A percentile compares a stretch with the other conserved stretches of the same genome.
These are phyloP conservation scores for Ogataea glucozyma DNA, from an alignment of 805 yeast genomes.

Conservation along the genomic window DNA sequence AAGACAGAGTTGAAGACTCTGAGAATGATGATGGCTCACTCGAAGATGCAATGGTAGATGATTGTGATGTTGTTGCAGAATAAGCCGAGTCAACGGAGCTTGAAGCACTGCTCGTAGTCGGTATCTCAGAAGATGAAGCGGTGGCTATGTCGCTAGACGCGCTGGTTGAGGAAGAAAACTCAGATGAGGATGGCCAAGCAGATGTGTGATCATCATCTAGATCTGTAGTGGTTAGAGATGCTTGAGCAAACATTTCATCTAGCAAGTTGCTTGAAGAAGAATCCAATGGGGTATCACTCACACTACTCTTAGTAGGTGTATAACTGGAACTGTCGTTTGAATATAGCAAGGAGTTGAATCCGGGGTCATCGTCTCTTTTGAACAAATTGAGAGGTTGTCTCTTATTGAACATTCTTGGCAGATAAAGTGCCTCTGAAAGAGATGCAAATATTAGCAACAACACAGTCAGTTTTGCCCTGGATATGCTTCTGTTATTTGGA, in stretches of 20 bases:
- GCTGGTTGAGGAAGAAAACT: no score
- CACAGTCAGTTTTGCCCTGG: not conserved
- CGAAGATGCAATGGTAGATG: slow-evolving; percentile 4
- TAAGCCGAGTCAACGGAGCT: not conserved
- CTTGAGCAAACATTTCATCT: not conserved
- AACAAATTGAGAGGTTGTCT: slow-evolving; percentile 9
- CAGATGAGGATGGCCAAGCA: not conserved
- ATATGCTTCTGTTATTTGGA: not conserved
- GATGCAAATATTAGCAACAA: slow-evolving; percentile 3
- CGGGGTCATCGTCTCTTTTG: slow-evolving; percentile 11
- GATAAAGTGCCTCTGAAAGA: slow-evolving; percentile 8
- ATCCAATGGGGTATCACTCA: not conserved
- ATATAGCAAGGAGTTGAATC: not conserved
- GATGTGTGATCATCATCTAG: no score
- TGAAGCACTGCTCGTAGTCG: not conserved
- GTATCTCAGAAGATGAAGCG: no score
- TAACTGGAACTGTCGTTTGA: not conserved
- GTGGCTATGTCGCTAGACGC: no score
- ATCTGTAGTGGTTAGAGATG: not conserved
- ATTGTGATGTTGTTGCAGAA: not conserved
- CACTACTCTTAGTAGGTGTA: not conserved
- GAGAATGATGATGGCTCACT: slow-evolving; percentile 3
- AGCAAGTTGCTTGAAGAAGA: not conserved
- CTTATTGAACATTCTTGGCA: slow-evolving; percentile 12
- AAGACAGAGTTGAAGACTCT: no score